These are phyloP conservation scores for Cyclocybe aegerita DNA, from an alignment of 768 basidiomycete species.

Conservation along the genomic window DNA sequence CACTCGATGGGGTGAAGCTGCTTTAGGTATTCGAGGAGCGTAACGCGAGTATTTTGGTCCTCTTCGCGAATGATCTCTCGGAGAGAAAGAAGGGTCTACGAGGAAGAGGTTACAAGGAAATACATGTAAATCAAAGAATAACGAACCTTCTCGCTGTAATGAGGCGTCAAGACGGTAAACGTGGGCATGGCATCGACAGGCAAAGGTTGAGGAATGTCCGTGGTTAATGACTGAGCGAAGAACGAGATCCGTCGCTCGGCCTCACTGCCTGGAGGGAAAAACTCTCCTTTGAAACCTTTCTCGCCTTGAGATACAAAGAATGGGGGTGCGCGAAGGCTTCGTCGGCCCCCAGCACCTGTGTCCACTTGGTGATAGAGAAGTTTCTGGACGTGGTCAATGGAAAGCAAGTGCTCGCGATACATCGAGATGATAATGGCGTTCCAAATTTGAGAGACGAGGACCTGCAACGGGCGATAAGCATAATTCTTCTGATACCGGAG, in stretches of 20 bases:
- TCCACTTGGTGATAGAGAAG: conserved; percentile 97
- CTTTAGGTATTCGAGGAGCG: conserved; percentile 96
- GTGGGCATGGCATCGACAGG: conserved; percentile 99
- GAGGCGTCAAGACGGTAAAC: conserved; percentile 96
- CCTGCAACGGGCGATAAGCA: conserved; percentile 41
- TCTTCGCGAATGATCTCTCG: conserved; percentile 99
- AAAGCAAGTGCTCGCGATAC: conserved; percentile 98
- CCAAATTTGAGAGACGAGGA: conserved; percentile 98
- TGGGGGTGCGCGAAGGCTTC: conserved; percentile 90
- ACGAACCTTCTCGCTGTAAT: conserved; percentile 94
- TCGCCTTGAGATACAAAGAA: conserved; percentile 98
- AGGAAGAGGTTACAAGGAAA: conserved; percentile 4
- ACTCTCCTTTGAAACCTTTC: conserved; percentile 75
- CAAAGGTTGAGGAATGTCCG: conserved; percentile 88
- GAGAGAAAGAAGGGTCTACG: conserved; percentile 87
- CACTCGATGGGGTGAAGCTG: conserved; percentile 98
- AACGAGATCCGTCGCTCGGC: conserved; percentile 98
- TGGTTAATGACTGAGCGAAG: conserved; percentile 97
- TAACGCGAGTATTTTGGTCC: conserved; percentile 95
- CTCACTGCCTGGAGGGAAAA: conserved; percentile 94
- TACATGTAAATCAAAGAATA: conserved; percentile 5
- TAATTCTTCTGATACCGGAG: neutral
- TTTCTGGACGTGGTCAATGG: conserved; percentile 98
- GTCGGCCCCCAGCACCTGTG: conserved; percentile 71
- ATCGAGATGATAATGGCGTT: conserved; percentile 99